These are phyloP conservation scores for Trichopus zeylanicus DNA, from an alignment of 116 monocot species.

Conservation along the genomic window DNA sequence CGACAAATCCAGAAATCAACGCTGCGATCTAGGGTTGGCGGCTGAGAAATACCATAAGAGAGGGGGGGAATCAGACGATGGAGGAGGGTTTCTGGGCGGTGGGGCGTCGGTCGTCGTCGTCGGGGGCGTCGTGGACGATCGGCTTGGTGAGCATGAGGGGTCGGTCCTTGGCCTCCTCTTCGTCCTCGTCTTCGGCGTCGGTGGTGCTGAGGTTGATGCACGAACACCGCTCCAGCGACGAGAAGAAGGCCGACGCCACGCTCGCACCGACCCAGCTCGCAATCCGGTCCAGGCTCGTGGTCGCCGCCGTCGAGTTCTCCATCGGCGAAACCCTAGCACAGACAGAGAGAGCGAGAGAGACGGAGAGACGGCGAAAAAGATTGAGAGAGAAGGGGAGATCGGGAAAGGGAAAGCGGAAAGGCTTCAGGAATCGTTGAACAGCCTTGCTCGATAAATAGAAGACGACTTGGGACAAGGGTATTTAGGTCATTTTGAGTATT, in stretches of 20 bases:
- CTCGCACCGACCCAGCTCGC: constrained; percentile 42
- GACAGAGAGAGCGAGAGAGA: neutral
- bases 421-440: neutral
- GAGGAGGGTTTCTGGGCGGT: constrained; percentile 4
- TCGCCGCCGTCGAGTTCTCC: constrained; percentile 4
- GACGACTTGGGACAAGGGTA: no score
- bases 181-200: neutral
- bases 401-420: no score
- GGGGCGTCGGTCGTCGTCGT: no score
- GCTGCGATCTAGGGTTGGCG: no score
- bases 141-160: constrained; percentile 3
- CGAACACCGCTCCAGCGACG: constrained; percentile 3
- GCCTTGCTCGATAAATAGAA: no score
- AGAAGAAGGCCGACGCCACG: constrained; percentile 4
- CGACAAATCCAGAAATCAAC: no score
- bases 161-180: constrained; percentile 10
- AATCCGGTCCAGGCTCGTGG: constrained; percentile 23
- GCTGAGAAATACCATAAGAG: no score
- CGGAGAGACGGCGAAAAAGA: no score
- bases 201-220: constrained; percentile 8
- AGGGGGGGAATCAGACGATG: no score
- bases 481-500: no score
- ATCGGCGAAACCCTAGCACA: neutral
- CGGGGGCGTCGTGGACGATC: no score
- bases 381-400: no score